Evolutionary conservation across 2,329 filamentous ascomycete genomes (phyloP), one percentile per base, ranked within the genome.

Genomic region (Cryphonectria parasitica): DNA sequence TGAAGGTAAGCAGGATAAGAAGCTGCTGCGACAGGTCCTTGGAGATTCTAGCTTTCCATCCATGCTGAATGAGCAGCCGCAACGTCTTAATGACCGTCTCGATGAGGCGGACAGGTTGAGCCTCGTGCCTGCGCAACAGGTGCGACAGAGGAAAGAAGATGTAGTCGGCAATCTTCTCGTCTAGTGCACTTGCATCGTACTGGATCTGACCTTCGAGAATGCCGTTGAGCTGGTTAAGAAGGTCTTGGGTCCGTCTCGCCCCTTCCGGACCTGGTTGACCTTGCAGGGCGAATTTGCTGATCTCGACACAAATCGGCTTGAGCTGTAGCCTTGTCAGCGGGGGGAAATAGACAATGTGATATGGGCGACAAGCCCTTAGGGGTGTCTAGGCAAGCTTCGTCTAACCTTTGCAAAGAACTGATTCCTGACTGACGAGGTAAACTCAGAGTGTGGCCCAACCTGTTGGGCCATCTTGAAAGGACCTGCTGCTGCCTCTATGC

Each of bases 121-220:
- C 85, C 73, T 92, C 88, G 74, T 93, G 91, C 73, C 90, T 87
- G 71, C 93, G 91, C 76, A 99, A 91, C 54, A 98, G 89, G 75
- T 96, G 92, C 0, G 93, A 94, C 0, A 99, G 84, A 0, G 96
- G 96, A 73, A 98, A 97, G 83, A 98, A 98, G 77, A 92, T 88
- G 84, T 98, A 99, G 82, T 98, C 95, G 19, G 95, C 94, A 25
- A 98, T 83, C 78, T 94, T 95, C 67, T 90, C 87, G 78, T 98
- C 93, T 25, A 98, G 79, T 0, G 83, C 82, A 1, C 82, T 78
- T 2, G 83, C 79, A 73, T 88, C 84, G 34, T 76, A 76, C 58
- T 78, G 76, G 39, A 82, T 75, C 75, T 85, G 85, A 43, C 78
- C 77, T 61, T 83, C 77, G 5, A 90, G 79, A n/a, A 87, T 78